Percentiles rank a stretch among this genome's conserved stretches.
phyloP scores from a whole-genome alignment of 2,329 filamentous ascomycete species.

The Myriangium duriaei region DNA sequence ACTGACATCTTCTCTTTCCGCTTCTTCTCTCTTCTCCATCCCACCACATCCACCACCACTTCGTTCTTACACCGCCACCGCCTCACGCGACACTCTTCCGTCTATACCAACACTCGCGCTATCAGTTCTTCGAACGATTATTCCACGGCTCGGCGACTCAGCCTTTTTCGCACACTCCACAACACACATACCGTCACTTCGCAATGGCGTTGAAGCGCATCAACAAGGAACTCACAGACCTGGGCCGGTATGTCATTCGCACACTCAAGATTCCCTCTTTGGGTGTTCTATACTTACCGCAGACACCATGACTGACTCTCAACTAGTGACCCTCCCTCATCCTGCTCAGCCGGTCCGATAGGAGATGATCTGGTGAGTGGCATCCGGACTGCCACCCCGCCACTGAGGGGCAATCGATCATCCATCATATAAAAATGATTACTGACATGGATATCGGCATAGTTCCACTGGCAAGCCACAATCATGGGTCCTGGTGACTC shows the following conservation, averaged over 20 bases:
- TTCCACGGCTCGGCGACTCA: too few relatives aligned
- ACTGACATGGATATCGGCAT: slow-evolving; percentile 21
- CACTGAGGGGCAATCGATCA: slow-evolving; percentile 8
- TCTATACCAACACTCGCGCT: slow-evolving; percentile 9
- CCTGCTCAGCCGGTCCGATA: slow-evolving; percentile 92
- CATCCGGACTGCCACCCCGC: slow-evolving; percentile 18
- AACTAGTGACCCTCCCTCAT: slow-evolving; percentile 86
- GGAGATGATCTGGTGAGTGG: slow-evolving; percentile 93
- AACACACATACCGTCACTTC: slow-evolving; percentile 16
- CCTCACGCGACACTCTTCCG: slow-evolving; percentile 11
- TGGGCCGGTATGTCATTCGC: slow-evolving; percentile 59
- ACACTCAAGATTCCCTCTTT: too few relatives aligned
- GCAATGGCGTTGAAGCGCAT: slow-evolving; percentile 83
- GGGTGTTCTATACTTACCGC: background rate
- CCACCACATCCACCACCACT: slow-evolving; percentile 9
- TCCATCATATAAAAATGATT: too few relatives aligned
- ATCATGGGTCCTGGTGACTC: slow-evolving; percentile 99
- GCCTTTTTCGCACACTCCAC: slow-evolving; percentile 8
- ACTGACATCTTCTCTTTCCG: too few relatives aligned
- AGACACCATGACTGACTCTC: slow-evolving; percentile 24
- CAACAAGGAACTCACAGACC: slow-evolving; percentile 85
- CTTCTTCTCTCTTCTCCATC: too few relatives aligned
- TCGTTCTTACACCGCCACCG: slow-evolving; percentile 7
- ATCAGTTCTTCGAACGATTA: too few relatives aligned
- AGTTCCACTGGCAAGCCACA: slow-evolving; percentile 99